A percentile compares a stretch with the other conserved stretches of the same genome.
Evolutionary conservation across 1,284 basidiomycete species (phyloP).

Genomic region (Heliocybe sulcata): DNA sequence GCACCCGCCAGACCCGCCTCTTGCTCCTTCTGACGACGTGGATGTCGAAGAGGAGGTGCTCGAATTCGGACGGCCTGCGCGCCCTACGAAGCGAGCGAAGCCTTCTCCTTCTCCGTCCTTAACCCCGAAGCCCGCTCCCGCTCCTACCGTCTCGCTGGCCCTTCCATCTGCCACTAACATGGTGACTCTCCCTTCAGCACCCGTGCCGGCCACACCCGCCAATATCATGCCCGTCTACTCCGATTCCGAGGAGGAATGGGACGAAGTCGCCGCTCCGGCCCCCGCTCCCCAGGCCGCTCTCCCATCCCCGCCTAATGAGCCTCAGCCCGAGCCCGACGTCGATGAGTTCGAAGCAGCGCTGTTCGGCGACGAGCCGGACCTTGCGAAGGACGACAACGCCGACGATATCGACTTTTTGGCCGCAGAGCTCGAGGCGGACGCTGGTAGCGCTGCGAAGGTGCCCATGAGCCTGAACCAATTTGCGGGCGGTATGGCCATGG

Average conservation of each 20-base stretch:
- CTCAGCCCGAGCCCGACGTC: conserved; percentile 5
- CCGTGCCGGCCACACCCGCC: conserved; percentile 8
- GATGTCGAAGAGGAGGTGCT: conserved; percentile 36
- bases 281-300: conserved; percentile 8
- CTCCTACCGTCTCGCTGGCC: conserved; percentile 11
- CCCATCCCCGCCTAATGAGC: conserved; percentile 22
- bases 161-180: conserved; percentile 12
- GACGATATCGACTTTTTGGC: conserved; percentile 19
- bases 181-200: conserved; percentile 11
- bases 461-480: conserved; percentile 51
- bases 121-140: conserved; percentile 13
- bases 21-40: conserved; percentile 12
- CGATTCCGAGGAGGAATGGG: conserved; percentile 45
- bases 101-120: conserved; percentile 21
- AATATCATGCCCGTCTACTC: conserved; percentile 14
- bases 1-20: conserved; percentile 14
- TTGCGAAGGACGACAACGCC: conserved; percentile 19
- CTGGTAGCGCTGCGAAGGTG: conserved; percentile 11
- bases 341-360: conserved; percentile 29
- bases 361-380: conserved; percentile 10
- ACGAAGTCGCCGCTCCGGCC: conserved; percentile 27
- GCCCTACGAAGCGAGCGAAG: conserved; percentile 31
- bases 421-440: conserved; percentile 20
- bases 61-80: conserved; percentile 27
- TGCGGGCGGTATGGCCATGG: conserved; percentile 32